Evolutionary conservation across 257 asterid species (phyloP).

Genomic region (Ballota nigra): DNA sequence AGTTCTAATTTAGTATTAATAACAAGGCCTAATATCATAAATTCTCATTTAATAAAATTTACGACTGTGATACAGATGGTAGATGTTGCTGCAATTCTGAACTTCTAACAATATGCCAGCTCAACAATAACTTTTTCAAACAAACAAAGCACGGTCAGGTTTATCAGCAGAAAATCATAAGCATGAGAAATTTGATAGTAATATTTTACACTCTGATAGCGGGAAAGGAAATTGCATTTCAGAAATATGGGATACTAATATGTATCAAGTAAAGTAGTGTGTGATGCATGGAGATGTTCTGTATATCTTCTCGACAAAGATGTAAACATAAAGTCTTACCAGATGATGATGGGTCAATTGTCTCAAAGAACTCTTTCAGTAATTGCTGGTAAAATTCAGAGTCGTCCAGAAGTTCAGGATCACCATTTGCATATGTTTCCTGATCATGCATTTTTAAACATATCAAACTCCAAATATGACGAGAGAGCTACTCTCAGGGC

Average conservation of each 20-base stretch:
- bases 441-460: constrained; percentile 27
- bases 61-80: too few species aligned
- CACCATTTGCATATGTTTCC: constrained; percentile 51
- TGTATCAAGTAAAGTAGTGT: not conserved
- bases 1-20: not conserved
- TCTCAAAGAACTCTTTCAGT: constrained; percentile 87
- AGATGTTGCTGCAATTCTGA: not conserved
- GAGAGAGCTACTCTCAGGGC: not conserved
- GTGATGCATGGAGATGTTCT: not conserved
- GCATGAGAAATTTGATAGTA: not conserved
- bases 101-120: not conserved
- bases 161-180: not conserved
- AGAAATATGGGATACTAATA: not conserved
- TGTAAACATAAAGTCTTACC: constrained; percentile 43
- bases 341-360: constrained; percentile 79
- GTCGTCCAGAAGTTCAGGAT: constrained; percentile 90
- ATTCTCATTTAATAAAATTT: not conserved
- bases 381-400: constrained; percentile 84
- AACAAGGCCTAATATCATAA: not conserved
- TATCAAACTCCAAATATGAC: not conserved
- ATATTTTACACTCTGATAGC: not conserved
- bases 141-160: not conserved
- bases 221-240: not conserved
- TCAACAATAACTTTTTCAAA: not conserved
- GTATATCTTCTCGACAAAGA: not conserved